Evolutionary conservation across 1,284 basidiomycete genomes (phyloP).

Genomic region (Malassezia nana): DNA sequence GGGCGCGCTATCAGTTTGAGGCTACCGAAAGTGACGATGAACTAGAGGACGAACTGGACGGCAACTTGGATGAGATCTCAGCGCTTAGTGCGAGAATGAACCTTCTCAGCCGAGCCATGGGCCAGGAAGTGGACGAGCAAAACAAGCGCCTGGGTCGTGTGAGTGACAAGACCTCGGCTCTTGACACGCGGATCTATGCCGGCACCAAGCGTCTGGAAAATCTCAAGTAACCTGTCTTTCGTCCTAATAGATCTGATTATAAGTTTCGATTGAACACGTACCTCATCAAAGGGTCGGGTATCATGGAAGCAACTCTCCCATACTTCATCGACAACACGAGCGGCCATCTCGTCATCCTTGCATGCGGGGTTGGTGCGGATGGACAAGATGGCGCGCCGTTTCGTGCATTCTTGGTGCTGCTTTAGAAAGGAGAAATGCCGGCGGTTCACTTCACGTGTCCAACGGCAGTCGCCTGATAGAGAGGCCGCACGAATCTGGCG

Average conservation of each 20-base stretch:
- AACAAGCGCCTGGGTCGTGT: slow-evolving; percentile 39
- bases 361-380: slow-evolving; percentile 74
- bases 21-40: slow-evolving; percentile 92
- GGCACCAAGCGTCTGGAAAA: slow-evolving; percentile 39
- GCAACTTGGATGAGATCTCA: slow-evolving; percentile 79
- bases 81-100: slow-evolving; percentile 73
- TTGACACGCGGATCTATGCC: slow-evolving; percentile 43
- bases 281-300: slow-evolving; percentile 93
- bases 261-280: slow-evolving; percentile 41
- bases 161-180: slow-evolving; percentile 37
- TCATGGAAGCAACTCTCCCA: slow-evolving; percentile 93
- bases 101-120: slow-evolving; percentile 71
- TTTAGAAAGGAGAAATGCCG: slow-evolving; percentile 74
- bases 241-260: slow-evolving; percentile 28
- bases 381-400: slow-evolving; percentile 71
- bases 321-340: slow-evolving; percentile 83
- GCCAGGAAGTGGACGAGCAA: slow-evolving; percentile 50
- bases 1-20: slow-evolving; percentile 85
- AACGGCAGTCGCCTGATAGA: slow-evolving; percentile 82
- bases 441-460: slow-evolving; percentile 62
- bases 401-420: slow-evolving; percentile 82
- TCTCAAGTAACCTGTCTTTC: slow-evolving; percentile 24
- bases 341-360: slow-evolving; percentile 64
- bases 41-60: slow-evolving; percentile 66
- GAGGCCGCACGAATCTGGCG: slow-evolving; percentile 82